Conservation (phyloP, 106 monocot genomes). For the Apostasia ramifera region DNA sequence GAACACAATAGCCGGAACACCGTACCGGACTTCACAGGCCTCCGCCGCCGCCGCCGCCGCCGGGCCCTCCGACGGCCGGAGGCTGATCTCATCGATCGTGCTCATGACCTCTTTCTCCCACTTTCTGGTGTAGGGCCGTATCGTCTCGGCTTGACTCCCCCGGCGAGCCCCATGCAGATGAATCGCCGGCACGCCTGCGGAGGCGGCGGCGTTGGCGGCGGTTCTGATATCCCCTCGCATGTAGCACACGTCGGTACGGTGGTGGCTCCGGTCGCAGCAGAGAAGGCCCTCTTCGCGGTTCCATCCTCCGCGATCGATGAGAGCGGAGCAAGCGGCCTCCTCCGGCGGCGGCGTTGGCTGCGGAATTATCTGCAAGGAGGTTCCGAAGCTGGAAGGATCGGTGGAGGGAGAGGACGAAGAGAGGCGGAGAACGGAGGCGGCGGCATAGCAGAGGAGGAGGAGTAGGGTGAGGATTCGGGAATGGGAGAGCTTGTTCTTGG, state of each 20-base stretch:
- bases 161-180: constrained; percentile 2
- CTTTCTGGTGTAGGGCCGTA: constrained; percentile 58
- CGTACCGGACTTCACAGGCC: constrained; percentile 54
- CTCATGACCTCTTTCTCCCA: constrained; percentile 46
- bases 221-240: constrained; percentile 41
- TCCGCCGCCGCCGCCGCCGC: neutral
- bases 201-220: constrained; percentile 2
- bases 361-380: neutral
- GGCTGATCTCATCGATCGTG: constrained; percentile 38
- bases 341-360: neutral
- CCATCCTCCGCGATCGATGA: neutral
- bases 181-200: constrained; percentile 12
- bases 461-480: neutral
- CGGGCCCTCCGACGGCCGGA: constrained; percentile 5
- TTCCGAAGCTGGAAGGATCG: neutral
- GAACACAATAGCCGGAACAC: constrained; percentile 69
- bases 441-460: constrained; percentile 1
- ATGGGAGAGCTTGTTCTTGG: neutral
- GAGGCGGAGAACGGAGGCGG: neutral
- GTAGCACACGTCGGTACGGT: constrained; percentile 47
- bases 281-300: neutral
- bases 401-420: neutral
- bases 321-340: neutral
- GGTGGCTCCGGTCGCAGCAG: constrained; percentile 40
- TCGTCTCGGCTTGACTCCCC: constrained; percentile 18